Percentiles rank a stretch among this genome's conserved stretches.
These are phyloP conservation scores for Tricholoma furcatifolium DNA, from an alignment of 768 basidiomycete species.

Conservation along the genomic window DNA sequence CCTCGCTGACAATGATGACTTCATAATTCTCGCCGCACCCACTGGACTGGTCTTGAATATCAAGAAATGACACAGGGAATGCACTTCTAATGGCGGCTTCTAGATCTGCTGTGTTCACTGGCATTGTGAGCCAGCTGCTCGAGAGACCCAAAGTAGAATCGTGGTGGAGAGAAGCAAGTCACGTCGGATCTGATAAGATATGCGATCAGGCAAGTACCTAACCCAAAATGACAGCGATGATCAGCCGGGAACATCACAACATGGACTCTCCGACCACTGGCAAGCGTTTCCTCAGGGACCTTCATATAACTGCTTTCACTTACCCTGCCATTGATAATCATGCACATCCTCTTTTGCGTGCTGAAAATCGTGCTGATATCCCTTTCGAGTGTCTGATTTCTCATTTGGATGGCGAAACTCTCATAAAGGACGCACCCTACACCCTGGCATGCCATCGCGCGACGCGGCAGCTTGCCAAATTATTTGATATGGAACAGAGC, in stretches of 20 bases:
- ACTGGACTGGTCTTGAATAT: conserved; percentile 75
- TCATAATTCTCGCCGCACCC: conserved; percentile 82
- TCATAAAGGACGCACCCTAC: conserved; percentile 47
- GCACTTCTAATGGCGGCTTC: conserved; percentile 63
- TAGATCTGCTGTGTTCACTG: conserved; percentile 53
- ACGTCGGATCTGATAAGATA: conserved; percentile 24
- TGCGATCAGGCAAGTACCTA: background rate
- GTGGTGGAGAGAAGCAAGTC: background rate
- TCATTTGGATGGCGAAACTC: conserved; percentile 56
- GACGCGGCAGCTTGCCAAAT: conserved; percentile 47
- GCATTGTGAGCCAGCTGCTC: conserved; percentile 42
- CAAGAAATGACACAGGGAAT: conserved; percentile 63
- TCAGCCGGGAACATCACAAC: background rate
- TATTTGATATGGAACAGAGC: conserved; percentile 41
- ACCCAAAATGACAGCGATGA: background rate
- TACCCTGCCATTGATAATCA: conserved; percentile 77
- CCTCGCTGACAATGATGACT: conserved; percentile 76
- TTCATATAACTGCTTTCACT: conserved; percentile 22
- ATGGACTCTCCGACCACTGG: conserved; percentile 4
- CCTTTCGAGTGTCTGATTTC: conserved; percentile 67
- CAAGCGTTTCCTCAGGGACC: background rate
- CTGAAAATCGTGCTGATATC: conserved; percentile 40
- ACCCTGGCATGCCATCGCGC: conserved; percentile 65
- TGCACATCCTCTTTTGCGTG: conserved; percentile 66
- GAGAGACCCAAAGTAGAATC: background rate